Evolutionary conservation across 306 rosid genomes (phyloP).

Genomic region (Nissolia schottii): DNA sequence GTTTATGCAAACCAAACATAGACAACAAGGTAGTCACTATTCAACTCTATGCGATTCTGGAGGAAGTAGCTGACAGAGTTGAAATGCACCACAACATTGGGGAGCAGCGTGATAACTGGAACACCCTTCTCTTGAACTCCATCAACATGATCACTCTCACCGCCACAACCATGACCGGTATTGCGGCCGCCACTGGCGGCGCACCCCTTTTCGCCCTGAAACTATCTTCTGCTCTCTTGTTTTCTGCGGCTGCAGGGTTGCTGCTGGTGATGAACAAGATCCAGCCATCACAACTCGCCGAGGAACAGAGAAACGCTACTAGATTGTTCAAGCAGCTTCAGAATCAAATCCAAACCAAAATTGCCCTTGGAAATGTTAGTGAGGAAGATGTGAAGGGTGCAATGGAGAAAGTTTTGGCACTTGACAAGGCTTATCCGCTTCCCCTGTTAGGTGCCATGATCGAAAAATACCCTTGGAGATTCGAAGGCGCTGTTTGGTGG

Average conservation of each 20-base stretch:
- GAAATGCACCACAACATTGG: not conserved
- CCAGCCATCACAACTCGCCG: not conserved
- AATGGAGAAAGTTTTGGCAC: not conserved
- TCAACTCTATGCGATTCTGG: not conserved
- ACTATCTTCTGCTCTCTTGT: not conserved
- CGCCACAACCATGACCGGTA: not conserved
- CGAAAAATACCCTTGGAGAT: slow-evolving; percentile 42
- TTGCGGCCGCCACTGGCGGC: not conserved
- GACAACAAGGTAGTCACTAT: not conserved
- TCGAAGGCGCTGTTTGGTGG: slow-evolving; percentile 68
- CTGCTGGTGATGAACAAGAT: not conserved
- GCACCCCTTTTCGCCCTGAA: not conserved
- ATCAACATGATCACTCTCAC: not conserved
- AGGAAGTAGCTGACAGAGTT: not conserved
- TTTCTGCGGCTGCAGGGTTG: not conserved
- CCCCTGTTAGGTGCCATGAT: slow-evolving; percentile 56
- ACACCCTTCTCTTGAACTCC: not conserved
- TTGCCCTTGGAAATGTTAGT: not conserved
- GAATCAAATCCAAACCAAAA: not conserved
- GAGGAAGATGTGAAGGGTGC: not conserved
- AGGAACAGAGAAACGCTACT: not conserved
- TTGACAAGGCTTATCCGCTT: slow-evolving; percentile 48
- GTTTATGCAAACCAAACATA: not conserved
- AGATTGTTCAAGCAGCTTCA: not conserved
- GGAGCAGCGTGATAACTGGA: not conserved